Evolutionary conservation across 768 basidiomycete genomes (phyloP).

Genomic region (Leccinellum rugosiceps): DNA sequence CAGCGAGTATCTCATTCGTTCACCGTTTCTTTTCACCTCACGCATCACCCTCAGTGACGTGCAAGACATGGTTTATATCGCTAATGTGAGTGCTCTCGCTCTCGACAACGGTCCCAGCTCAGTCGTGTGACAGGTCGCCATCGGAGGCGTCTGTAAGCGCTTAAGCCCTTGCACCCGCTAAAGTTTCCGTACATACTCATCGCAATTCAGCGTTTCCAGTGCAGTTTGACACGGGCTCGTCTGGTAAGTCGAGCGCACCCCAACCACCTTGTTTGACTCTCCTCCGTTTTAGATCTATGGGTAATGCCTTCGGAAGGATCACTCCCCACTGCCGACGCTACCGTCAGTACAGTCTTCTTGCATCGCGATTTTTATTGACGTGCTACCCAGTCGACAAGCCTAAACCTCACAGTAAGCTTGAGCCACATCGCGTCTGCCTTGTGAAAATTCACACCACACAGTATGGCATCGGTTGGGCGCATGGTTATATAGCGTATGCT

Average conservation of each 20-base stretch:
- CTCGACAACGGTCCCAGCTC: neutral
- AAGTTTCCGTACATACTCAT: neutral
- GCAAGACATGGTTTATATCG: conserved; percentile 75
- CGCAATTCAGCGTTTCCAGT: conserved; percentile 55
- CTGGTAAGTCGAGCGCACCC: conserved; percentile 13
- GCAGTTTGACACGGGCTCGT: conserved; percentile 82
- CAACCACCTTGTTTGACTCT: neutral
- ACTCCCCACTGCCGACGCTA: conserved; percentile 46
- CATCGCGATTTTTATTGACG: conserved; percentile 4
- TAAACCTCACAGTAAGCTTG: conserved; percentile 59
- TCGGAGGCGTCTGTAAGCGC: conserved; percentile 58
- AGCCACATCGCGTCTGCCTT: neutral
- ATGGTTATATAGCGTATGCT: conserved; percentile 60
- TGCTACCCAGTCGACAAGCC: conserved; percentile 36
- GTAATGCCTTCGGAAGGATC: conserved; percentile 47
- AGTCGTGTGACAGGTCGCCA: conserved; percentile 48
- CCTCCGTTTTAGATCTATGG: conserved; percentile 60
- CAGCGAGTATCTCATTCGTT: conserved; percentile 16
- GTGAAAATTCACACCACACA: conserved; percentile 23
- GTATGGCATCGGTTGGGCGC: conserved; percentile 84
- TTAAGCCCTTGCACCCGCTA: neutral
- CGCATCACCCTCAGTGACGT: conserved; percentile 48
- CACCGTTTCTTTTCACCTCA: conserved; percentile 1
- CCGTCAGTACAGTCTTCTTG: conserved; percentile 37
- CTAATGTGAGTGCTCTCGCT: conserved; percentile 52